phyloP scores from a whole-genome alignment of 805 yeast species.

The Schizosaccharomyces octosporus region DNA sequence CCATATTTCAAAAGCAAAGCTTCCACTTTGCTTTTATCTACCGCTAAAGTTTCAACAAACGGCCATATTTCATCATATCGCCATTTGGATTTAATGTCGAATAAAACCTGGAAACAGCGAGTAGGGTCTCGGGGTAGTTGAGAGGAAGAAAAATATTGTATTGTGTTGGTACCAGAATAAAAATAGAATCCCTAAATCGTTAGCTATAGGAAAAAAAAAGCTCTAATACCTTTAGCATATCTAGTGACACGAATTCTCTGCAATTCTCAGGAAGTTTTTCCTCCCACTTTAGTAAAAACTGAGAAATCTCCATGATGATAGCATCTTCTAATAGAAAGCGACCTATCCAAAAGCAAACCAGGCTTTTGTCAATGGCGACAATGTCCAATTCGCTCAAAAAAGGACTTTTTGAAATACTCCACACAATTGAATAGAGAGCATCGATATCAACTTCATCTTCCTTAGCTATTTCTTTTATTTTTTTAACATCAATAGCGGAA shows the following conservation, averaged over 20 bases:
- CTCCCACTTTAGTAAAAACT: background rate
- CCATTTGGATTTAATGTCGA: background rate
- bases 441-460: background rate
- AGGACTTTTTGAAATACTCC: background rate
- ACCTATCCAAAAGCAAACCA: background rate
- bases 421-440: background rate
- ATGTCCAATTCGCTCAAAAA: background rate
- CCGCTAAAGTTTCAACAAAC: background rate
- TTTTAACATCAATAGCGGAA: background rate
- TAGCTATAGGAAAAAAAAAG: background rate
- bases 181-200: background rate
- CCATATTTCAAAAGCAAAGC: conserved; percentile 1
- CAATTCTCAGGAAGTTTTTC: background rate
- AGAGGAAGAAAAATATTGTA: background rate
- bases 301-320: background rate
- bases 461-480: background rate
- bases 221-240: background rate
- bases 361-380: background rate
- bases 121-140: background rate
- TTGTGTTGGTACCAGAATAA: background rate
- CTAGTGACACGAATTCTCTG: background rate
- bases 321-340: background rate
- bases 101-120: background rate
- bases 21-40: background rate
- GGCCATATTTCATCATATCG: background rate